These are phyloP conservation scores for Medicago truncatula DNA, from an alignment of 306 rosid genomes.

Conservation along the genomic window DNA sequence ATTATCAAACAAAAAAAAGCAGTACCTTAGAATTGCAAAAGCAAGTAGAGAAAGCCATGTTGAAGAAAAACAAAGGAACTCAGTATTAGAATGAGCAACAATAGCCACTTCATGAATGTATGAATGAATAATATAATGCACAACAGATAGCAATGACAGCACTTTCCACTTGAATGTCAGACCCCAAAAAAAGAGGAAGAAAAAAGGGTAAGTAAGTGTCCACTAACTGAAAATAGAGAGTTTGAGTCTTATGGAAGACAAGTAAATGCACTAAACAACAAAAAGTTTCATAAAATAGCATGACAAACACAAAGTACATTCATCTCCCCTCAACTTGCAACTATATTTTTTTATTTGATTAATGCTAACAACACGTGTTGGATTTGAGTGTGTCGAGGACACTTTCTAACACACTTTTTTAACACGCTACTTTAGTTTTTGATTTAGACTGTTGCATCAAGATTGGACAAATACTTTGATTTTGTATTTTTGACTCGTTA, in stretches of 20 bases:
- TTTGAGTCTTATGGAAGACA: slow-evolving; percentile 47
- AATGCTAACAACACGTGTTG: too few species aligned
- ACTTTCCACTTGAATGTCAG: slow-evolving; percentile 36
- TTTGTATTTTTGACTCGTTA: too few species aligned
- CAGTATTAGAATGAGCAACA: slow-evolving; percentile 40
- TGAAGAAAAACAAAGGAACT: slow-evolving; percentile 42
- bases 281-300: slow-evolving; percentile 28
- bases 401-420: too few species aligned
- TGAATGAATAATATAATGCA: slow-evolving; percentile 13
- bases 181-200: not conserved
- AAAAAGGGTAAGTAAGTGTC: slow-evolving; percentile 10
- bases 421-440: too few species aligned
- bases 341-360: too few species aligned
- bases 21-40: slow-evolving; percentile 65
- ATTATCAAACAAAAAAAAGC: slow-evolving; percentile 22
- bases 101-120: slow-evolving; percentile 49
- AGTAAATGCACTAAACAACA: slow-evolving; percentile 40
- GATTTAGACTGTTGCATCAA: too few species aligned
- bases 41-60: slow-evolving; percentile 67
- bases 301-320: not conserved
- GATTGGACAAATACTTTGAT: too few species aligned
- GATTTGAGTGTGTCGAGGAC: too few species aligned
- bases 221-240: slow-evolving; percentile 38
- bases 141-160: slow-evolving; percentile 5
- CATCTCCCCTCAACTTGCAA: slow-evolving; percentile 32